Evolutionary conservation across 768 basidiomycete genomes (phyloP), one percentile per base, ranked within the genome.

Genomic region (Tylopilus sp.): DNA sequence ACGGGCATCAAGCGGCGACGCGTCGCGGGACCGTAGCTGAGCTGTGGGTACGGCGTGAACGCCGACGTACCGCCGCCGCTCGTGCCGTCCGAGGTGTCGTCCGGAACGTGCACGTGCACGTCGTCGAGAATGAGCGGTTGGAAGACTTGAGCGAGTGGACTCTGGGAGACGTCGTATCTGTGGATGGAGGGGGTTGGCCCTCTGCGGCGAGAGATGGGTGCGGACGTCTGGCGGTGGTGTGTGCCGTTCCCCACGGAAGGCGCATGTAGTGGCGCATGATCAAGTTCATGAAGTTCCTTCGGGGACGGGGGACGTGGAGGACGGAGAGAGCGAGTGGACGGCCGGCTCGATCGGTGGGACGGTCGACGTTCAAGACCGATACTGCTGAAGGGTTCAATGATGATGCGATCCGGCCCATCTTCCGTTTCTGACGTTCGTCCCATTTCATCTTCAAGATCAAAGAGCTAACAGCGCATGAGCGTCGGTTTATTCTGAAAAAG

Each of bases 131-230:
- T 48, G 19, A 90, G 56, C 13, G 88, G 86, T 50, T 85, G 85
- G 64, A 81, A 92, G 14, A 89, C 74, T 63, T 89, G 87, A 2
- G 87, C 87, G 4, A 92, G 75, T 16, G 90, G 89, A 45, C 69
- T 74, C 17, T 77, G 76, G 2, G 68, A 59, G 11, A 63, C 45
- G 25, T 70, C 70, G 6, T 45, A 29, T 48, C 45, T 64, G 29
- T 57, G 56, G 24, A 48, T 36, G 24, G 64, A 67, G 6, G 68
- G 47, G 22, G 51, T 48, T 24, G 60, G 14, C 16, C 69, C 59
- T 43, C 57, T 59, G 29, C 58, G 68, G 8, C 64, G 49, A 4
- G 48, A 5, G 24, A 57, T 24, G 10, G 68, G 52, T 2, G 52
- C 22, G 2, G 68, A 56, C 13, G 17, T 12, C 31, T 60, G 60